A percentile compares a stretch with the other conserved stretches of the same genome.
Evolutionary conservation across 2,329 filamentous ascomycete genomes (phyloP).

Genomic region (Cordyceps militaris): DNA sequence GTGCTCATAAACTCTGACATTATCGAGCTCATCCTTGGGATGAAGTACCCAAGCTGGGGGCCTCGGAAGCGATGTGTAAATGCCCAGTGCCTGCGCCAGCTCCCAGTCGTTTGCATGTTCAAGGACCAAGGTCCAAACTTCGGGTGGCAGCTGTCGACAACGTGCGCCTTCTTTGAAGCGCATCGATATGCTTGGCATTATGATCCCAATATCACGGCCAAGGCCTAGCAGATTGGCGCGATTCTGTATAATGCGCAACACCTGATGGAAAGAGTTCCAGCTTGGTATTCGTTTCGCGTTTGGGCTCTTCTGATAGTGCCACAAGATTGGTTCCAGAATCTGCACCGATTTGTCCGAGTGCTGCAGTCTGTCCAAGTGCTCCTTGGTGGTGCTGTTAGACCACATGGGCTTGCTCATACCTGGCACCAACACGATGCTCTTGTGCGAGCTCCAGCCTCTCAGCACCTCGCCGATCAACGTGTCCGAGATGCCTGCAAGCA

Average conservation of each 20-base stretch:
- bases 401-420: constrained; percentile 87
- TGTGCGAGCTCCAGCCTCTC: constrained; percentile 79
- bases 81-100: constrained; percentile 31
- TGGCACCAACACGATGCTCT: constrained; percentile 77
- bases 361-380: constrained; percentile 76
- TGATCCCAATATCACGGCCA: constrained; percentile 60
- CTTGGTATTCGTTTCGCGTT: constrained; percentile 47
- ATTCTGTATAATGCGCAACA: constrained; percentile 69
- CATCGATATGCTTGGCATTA: constrained; percentile 33
- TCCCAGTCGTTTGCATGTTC: constrained; percentile 88
- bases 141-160: constrained; percentile 59
- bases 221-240: constrained; percentile 69
- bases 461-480: constrained; percentile 75
- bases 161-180: constrained; percentile 26
- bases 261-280: constrained; percentile 61
- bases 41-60: constrained; percentile 67
- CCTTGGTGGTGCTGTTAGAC: constrained; percentile 83
- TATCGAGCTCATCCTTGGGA: constrained; percentile 53
- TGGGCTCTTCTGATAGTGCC: constrained; percentile 59
- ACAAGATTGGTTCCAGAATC: constrained; percentile 73
- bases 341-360: constrained; percentile 75
- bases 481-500: constrained; percentile 78
- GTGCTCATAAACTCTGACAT: constrained; percentile 64
- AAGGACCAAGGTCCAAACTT: constrained; percentile 85
- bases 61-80: constrained; percentile 46